phyloP scores from a whole-genome alignment of 306 rosid genomes.

The Fragaria nilgerrensis region DNA sequence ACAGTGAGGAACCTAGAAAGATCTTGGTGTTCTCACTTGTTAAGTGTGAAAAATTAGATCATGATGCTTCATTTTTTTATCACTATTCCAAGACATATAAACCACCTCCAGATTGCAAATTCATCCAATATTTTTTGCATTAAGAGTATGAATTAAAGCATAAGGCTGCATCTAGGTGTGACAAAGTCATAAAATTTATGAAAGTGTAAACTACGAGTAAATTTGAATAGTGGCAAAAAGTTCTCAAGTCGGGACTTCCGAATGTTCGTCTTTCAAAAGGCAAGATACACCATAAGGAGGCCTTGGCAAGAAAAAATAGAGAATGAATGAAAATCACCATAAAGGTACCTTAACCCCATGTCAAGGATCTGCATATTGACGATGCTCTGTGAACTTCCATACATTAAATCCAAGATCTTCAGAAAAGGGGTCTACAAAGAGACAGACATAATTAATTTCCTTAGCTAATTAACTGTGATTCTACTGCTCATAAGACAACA shows the following conservation, averaged over 20 bases:
- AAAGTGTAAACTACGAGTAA: not conserved
- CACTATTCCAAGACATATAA: not conserved
- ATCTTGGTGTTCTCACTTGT: not conserved
- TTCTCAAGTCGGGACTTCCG: not conserved
- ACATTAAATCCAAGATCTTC: constrained; percentile 66
- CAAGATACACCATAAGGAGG: not conserved
- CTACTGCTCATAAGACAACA: not conserved
- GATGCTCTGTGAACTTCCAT: constrained; percentile 61
- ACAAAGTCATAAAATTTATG: not conserved
- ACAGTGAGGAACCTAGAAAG: not conserved
- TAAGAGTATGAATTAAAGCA: not conserved
- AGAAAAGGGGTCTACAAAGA: constrained; percentile 67
- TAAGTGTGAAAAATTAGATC: not conserved
- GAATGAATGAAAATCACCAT: constrained; percentile 9
- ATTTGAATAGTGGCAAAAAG: constrained; percentile 8
- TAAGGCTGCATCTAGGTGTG: not conserved
- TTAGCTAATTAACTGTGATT: not conserved
- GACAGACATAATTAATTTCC: constrained; percentile 7
- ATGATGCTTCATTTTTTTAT: not conserved
- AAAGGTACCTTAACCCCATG: constrained; percentile 67
- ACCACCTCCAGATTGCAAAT: constrained; percentile 1
- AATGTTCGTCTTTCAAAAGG: constrained; percentile 16
- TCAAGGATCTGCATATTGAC: constrained; percentile 74
- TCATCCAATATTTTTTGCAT: not conserved
- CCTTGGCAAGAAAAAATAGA: constrained; percentile 12